A percentile compares a stretch with the other conserved stretches of the same genome.
These are phyloP conservation scores for Chaetomiaceae sp. DNA, from an alignment of 2,329 filamentous ascomycete species.

Conservation along the genomic window DNA sequence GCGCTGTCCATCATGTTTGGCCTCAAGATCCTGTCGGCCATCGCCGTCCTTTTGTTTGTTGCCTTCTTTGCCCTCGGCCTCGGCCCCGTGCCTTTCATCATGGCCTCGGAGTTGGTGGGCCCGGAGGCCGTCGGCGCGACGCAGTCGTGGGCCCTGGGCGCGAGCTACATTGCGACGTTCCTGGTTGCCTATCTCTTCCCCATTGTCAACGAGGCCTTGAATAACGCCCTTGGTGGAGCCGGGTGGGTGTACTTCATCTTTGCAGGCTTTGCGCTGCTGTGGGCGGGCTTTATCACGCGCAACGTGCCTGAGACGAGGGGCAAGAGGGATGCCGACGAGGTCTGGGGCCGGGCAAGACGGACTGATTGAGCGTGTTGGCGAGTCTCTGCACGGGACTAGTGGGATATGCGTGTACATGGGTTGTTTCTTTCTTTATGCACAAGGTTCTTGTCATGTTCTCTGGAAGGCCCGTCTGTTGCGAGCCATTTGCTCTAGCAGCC, in stretches of 20 bases:
- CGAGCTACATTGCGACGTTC: constrained; percentile 89
- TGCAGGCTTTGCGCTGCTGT: constrained; percentile 63
- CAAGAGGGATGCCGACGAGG: constrained; percentile 77
- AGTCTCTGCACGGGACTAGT: background rate
- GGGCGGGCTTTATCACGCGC: constrained; percentile 65
- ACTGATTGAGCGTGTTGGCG: constrained; percentile 37
- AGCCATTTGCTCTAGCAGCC: constrained; percentile 54
- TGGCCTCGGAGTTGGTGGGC: constrained; percentile 84
- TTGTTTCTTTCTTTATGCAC: background rate
- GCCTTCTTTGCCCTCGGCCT: constrained; percentile 85
- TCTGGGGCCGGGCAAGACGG: constrained; percentile 70
- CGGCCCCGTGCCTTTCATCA: constrained; percentile 90
- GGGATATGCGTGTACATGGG: too few species aligned
- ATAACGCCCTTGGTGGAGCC: constrained; percentile 56
- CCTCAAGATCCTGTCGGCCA: constrained; percentile 69
- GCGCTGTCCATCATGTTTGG: constrained; percentile 74
- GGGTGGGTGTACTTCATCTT: constrained; percentile 95
- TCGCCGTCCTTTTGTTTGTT: constrained; percentile 81
- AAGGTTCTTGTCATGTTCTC: constrained; percentile 1
- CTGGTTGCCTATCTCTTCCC: constrained; percentile 94
- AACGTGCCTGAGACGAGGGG: constrained; percentile 85
- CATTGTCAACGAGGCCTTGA: constrained; percentile 71
- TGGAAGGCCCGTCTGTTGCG: constrained; percentile 39
- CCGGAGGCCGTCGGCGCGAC: constrained; percentile 87
- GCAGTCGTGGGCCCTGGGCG: constrained; percentile 80